Percentiles rank a stretch among this genome's conserved stretches.
These are phyloP conservation scores for Pseudogymnoascus sp. DNA, from an alignment of 2,329 filamentous ascomycete species.

Conservation along the genomic window DNA sequence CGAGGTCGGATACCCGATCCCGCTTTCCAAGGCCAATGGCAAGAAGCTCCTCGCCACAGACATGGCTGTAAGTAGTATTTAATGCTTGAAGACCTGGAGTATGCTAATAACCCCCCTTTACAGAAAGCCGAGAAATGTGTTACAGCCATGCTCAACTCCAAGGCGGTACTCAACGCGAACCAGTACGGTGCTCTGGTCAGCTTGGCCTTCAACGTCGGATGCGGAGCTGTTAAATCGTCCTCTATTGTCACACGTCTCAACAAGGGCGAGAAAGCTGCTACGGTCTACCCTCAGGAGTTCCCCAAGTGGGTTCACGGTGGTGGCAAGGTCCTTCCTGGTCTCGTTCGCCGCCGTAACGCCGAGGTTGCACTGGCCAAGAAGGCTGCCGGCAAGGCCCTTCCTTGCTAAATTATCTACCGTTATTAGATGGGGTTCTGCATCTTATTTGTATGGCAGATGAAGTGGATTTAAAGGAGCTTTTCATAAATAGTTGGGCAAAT, in stretches of 20 bases:
- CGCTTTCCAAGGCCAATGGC: conserved; percentile 34
- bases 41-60: conserved; percentile 34
- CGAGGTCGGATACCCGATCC: conserved; percentile 39
- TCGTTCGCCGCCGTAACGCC: conserved; percentile 34
- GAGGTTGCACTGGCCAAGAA: conserved; percentile 35
- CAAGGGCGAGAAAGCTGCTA: conserved; percentile 33
- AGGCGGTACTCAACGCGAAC: conserved; percentile 38
- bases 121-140: conserved; percentile 32
- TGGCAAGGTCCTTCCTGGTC: conserved; percentile 32
- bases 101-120: neutral
- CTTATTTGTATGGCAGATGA: neutral
- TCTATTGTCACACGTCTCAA: conserved; percentile 37
- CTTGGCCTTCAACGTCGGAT: conserved; percentile 44
- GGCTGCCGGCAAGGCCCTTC: neutral
- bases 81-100: neutral
- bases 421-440: neutral
- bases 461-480: neutral
- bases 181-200: conserved; percentile 44
- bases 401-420: neutral
- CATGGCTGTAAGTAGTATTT: conserved; percentile 25
- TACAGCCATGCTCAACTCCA: conserved; percentile 27
- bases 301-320: conserved; percentile 39
- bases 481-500: neutral
- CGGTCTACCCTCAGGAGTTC: conserved; percentile 36
- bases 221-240: conserved; percentile 32